Evolutionary conservation across 371 early-diverging fungal species (phyloP).

Genomic region (Apophysomyces ossiformis): DNA sequence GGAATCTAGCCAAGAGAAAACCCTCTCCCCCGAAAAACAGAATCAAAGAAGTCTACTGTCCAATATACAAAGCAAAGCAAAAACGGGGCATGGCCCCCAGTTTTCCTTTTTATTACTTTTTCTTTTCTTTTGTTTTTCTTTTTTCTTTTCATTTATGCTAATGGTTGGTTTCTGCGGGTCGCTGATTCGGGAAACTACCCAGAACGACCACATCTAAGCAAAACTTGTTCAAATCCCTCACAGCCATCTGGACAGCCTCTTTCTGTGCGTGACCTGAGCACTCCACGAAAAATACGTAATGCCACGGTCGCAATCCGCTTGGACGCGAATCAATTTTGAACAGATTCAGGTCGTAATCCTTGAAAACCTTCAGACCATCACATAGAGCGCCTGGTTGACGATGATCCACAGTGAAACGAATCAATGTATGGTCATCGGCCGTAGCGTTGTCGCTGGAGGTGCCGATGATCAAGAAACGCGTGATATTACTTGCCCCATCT

Average conservation of each 20-base stretch:
- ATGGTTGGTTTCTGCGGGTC: slow-evolving; percentile 42
- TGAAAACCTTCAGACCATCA: slow-evolving; percentile 85
- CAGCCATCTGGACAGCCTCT: slow-evolving; percentile 62
- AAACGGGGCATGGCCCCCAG: too few species aligned
- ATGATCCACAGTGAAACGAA: slow-evolving; percentile 90
- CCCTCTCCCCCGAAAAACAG: too few species aligned
- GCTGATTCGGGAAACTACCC: slow-evolving; percentile 85
- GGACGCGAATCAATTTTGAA: slow-evolving; percentile 94
- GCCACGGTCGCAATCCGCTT: slow-evolving; percentile 81
- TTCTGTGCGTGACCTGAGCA: slow-evolving; percentile 81
- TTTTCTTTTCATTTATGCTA: not conserved
- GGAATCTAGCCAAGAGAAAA: too few species aligned
- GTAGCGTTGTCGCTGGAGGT: slow-evolving; percentile 75
- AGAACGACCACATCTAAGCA: slow-evolving; percentile 80
- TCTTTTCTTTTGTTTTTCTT: not conserved
- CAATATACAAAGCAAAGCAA: too few species aligned
- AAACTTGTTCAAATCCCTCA: slow-evolving; percentile 67
- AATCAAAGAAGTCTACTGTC: too few species aligned
- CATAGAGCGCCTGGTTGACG: slow-evolving; percentile 89
- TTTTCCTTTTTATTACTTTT: not conserved
- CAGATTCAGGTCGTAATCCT: slow-evolving; percentile 79
- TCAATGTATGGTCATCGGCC: slow-evolving; percentile 76
- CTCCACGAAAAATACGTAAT: slow-evolving; percentile 92
- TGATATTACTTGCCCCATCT: slow-evolving; percentile 74
- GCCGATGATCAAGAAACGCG: slow-evolving; percentile 90